Evolutionary conservation across 148 eudicot genomes (phyloP), one percentile per base, ranked within the genome.

Genomic region (Camellia sinensis): DNA sequence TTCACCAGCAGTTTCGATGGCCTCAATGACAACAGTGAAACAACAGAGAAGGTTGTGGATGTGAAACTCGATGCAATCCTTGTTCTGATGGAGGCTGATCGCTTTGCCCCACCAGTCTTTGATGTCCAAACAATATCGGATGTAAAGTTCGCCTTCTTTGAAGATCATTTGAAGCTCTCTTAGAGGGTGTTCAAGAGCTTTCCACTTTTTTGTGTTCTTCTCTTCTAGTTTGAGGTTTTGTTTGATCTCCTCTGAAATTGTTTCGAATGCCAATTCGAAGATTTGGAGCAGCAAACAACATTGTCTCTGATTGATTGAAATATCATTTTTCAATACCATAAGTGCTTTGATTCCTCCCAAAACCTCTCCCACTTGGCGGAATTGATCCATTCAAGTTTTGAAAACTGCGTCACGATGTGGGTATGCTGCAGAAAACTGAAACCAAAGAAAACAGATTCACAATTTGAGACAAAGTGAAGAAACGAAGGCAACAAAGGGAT

Each of bases 121-220:
- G 9, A 70, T 77, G 22, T 90, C 95, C 57, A 87, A 82, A 64
- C 95, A 88, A 62, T 74, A 61, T 75, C 67, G 83, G 21, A 92
- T 73, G 79, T 92, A 92, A 3, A 72, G 61, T 78, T 92, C 93
- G 4, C 91, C 93, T 83, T 92, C 95, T 74, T 86, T 92, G 82
- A 87, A 87, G 9, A 88, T 88, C 71, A 86, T 74, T 29, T 83
- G 79, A 43, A 92, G 93, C 86, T 90, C 91, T 79, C 80, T 88
- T 0, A 90, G 46, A 11, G 95, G 95, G 50, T 86, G 87, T 46
- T 87, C 93, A 10, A 90, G 84, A 9, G 88, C 81, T 83, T 87
- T 88, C 95, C 95, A 92, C 80, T 92, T 92, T n/a, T 92, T 92
- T n/a, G 83, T 87, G 81, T 82, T 80, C 71, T 79, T 88, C 50